Conservation (phyloP, 768 basidiomycete species). For the Stropharia rugosoannulata region DNA sequence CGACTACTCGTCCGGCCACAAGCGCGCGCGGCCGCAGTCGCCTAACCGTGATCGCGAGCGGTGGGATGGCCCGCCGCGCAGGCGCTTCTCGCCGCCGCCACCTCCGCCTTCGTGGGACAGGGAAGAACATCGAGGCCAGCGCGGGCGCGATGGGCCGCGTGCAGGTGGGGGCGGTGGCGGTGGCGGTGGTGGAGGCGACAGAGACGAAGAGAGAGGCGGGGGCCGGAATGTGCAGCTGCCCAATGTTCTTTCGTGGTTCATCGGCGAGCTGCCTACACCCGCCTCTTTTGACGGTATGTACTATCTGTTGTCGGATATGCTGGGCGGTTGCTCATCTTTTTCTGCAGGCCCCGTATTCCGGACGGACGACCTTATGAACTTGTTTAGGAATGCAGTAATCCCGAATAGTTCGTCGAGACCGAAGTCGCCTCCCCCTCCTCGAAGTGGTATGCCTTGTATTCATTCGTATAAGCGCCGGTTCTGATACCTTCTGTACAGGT, state of each 20-base stretch:
- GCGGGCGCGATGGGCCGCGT: slow-evolving; percentile 9
- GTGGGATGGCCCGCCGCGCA: slow-evolving; percentile 43
- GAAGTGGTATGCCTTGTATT: slow-evolving; percentile 37
- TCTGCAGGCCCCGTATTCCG: slow-evolving; percentile 81
- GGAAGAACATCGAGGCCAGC: slow-evolving; percentile 29
- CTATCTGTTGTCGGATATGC: slow-evolving; percentile 2
- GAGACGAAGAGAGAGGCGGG: slow-evolving; percentile 32
- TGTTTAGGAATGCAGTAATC: slow-evolving; percentile 80
- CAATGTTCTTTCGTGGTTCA: slow-evolving; percentile 76
- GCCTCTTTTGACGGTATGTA: slow-evolving; percentile 79
- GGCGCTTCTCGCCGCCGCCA: slow-evolving; percentile 48
- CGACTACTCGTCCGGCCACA: slow-evolving; percentile 33
- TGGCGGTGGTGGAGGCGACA: slow-evolving; percentile 20
- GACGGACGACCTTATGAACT: slow-evolving; percentile 85
- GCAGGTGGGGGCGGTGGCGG: no score
- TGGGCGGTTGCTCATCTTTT: not conserved
- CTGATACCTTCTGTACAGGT: slow-evolving; percentile 16
- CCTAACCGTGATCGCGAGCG: slow-evolving; percentile 28
- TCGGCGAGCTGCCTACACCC: slow-evolving; percentile 74
- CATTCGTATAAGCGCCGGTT: not conserved
- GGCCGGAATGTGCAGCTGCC: slow-evolving; percentile 42
- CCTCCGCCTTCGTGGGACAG: slow-evolving; percentile 43
- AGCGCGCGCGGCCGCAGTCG: slow-evolving; percentile 29
- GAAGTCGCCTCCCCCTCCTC: slow-evolving; percentile 56
- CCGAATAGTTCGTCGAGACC: slow-evolving; percentile 54